Percentiles rank a stretch among this genome's conserved stretches.
Evolutionary conservation across 176 grass and related monocot species (phyloP).

Genomic region (Hsuehochloa calcarea): DNA sequence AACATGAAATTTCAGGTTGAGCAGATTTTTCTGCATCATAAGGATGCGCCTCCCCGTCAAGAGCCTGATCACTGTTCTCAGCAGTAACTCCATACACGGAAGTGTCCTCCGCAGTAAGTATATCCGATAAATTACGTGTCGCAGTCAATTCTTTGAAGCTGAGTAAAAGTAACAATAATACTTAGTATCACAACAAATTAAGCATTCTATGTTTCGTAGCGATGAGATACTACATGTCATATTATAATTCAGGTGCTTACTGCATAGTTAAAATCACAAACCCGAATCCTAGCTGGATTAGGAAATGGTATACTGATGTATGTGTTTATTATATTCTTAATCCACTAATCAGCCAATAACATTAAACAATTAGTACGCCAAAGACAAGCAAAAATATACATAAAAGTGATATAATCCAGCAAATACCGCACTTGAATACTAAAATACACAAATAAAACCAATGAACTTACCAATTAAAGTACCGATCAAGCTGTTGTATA

Average conservation of each 20-base stretch:
- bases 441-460: not conserved
- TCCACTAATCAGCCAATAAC: not conserved
- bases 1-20: constrained; percentile 51
- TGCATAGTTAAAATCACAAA: not conserved
- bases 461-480: constrained; percentile 79
- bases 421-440: not conserved
- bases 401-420: not conserved
- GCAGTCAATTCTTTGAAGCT: constrained; percentile 88
- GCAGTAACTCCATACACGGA: constrained; percentile 32
- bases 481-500: constrained; percentile 95
- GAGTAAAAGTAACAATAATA: constrained; percentile 27
- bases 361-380: not conserved
- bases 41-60: constrained; percentile 44
- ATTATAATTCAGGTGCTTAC: not conserved
- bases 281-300: not conserved
- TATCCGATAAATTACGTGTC: constrained; percentile 63
- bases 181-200: constrained; percentile 15
- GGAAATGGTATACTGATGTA: not conserved
- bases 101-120: constrained; percentile 75
- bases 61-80: constrained; percentile 36
- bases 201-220: not conserved
- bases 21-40: constrained; percentile 52
- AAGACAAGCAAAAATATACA: not conserved
- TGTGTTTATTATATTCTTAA: not conserved
- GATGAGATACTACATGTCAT: not conserved